Evolutionary conservation across 2,329 filamentous ascomycete genomes (phyloP).

Genomic region (Xylaria multiplex): DNA sequence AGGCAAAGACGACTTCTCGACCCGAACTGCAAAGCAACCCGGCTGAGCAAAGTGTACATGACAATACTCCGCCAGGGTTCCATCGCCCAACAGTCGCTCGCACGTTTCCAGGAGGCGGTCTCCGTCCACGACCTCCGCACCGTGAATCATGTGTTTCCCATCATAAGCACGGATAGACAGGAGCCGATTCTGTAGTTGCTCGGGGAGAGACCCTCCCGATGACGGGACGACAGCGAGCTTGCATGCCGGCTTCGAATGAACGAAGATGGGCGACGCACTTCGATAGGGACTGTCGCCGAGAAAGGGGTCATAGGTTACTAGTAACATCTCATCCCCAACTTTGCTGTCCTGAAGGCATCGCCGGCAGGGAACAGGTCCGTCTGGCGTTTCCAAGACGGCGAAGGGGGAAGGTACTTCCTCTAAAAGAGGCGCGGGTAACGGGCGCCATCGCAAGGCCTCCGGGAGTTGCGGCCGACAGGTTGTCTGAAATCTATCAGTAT

Average conservation of each 20-base stretch:
- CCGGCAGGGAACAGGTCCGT: conserved; percentile 27
- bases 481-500: conserved; percentile 8
- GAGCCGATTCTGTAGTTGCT: conserved; percentile 15
- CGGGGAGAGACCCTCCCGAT: conserved; percentile 7
- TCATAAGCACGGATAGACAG: conserved; percentile 32
- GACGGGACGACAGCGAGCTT: conserved; percentile 6
- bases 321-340: conserved; percentile 33
- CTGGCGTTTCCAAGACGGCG: conserved; percentile 13
- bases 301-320: conserved; percentile 35
- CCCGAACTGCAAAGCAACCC: conserved; percentile 34
- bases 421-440: conserved; percentile 22
- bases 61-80: conserved; percentile 24
- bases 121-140: conserved; percentile 25
- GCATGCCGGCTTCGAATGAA: conserved; percentile 28
- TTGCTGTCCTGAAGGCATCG: conserved; percentile 30
- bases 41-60: conserved; percentile 28
- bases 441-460: conserved; percentile 25
- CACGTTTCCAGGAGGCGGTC: conserved; percentile 23
- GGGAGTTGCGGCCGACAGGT: conserved; percentile 12
- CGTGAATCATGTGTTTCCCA: conserved; percentile 30
- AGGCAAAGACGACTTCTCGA: conserved; percentile 26
- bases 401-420: conserved; percentile 5
- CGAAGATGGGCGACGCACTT: conserved; percentile 31
- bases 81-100: conserved; percentile 21
- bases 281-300: conserved; percentile 34